Base-by-base conservation (phyloP, 2,329 filamentous ascomycete genomes). In the Trichoderma polysporum region DNA sequence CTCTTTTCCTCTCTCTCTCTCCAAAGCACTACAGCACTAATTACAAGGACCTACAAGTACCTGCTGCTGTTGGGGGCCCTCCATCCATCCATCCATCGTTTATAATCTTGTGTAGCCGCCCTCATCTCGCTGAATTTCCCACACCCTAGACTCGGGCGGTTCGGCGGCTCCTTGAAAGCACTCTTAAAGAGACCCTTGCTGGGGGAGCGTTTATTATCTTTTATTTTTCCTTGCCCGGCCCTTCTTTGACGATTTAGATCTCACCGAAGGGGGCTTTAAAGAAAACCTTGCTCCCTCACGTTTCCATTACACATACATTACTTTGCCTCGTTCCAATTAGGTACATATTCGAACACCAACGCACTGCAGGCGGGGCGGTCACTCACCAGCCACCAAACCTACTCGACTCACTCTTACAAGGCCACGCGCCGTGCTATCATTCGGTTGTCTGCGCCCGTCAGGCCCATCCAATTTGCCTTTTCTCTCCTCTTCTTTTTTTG, bases 71-170 rank as follows among this genome's bases (percentile, higher is more conserved):
- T 29, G 54, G 54, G 27, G n/a, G n/a, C n/a, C n/a, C n/a, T n/a
- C n/a, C n/a, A n/a, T n/a, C n/a, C n/a, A n/a, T n/a, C 59, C 50
- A n/a, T 13, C 35, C 56, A 25, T 65, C 29, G 35, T 57, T 57
- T 65, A 56, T 57, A 65, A 56, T 35, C 61, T 31, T 31, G 33
- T 37, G 53, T 66, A 66, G 35, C 63, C 63, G 63, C 63, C 62
- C 63, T 66, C 63, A 66, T 66, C 63, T 66, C 63, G 63, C 63
- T 53, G 54, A 66, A 52, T 52, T 66, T 59, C 63, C 53, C 54
- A 66, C 63, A 52, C 56, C 63, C 63, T 31, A 57, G 56, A 53
- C 63, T 31, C 25, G 56, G 41, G 25, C 54, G 45, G 53, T 49
- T 59, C 47, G 63, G 56, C 47, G n/a, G n/a, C n/a, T n/a, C 52